Evolutionary conservation across 2,329 filamentous ascomycete species (phyloP), one percentile per base, ranked within the genome.

Genomic region (Westerdykella sp.): DNA sequence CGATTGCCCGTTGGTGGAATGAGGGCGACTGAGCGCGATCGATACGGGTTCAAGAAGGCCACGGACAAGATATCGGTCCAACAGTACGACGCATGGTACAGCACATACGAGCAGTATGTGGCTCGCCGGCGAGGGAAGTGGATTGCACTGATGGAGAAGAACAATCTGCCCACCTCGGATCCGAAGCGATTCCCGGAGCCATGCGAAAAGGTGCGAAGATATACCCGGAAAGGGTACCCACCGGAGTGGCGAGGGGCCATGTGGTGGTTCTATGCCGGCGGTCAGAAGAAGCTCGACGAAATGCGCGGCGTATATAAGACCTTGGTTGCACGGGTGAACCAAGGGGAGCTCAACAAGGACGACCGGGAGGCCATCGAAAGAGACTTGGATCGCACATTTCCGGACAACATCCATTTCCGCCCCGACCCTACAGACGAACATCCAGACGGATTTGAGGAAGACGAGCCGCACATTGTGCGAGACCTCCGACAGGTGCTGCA

Each of bases 181-280:
- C 90, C 88, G 1, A 81, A 79, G 31, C 78, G 80, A 2, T 97
- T 97, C 54, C 91, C 91, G 1, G 77, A 84, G 1, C 84, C 83
- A 41, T 87, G 82, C 39, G 79, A 83, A 37, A 95, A 94, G 67
- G 81, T 93, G 35, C 95, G 94, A 69, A 79, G 89, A 14, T 96
- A 93, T 62, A 80, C 95, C 39, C 82, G 90, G 40, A 97, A 96
- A 67, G 91, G 91, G 13, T 91, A 96, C 39, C 91, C 91, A 3
- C 87, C 90, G 0, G 88, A 95, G 52, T 95, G 89, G 81, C 81
- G 91, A 58, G 91, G 91, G n/a, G 85, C 87, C 5, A 91, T 91
- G 37, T 97, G 91, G 91, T 97, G 95, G 66, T 96, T 86, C 70
- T 97, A 96, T 63, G 88, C 89, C 10, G 88, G 88, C 15, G 91